phyloP scores from a whole-genome alignment of 257 asterid genomes.

The Solanum bulbocastanum region DNA sequence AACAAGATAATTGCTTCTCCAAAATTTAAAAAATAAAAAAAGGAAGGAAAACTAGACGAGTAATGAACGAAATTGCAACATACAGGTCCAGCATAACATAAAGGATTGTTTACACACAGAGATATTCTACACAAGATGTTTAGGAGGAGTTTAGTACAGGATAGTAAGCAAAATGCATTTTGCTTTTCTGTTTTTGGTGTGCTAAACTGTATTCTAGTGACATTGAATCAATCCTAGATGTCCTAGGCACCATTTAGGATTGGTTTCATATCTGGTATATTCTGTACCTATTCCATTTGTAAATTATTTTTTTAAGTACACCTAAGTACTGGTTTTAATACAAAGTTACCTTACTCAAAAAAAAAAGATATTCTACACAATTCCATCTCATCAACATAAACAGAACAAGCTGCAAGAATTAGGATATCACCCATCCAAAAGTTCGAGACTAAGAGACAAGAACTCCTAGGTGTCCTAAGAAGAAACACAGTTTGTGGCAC shows the following conservation, averaged over 20 bases:
- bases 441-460: not conserved
- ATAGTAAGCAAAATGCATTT: not conserved
- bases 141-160: not conserved
- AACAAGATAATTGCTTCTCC: not conserved
- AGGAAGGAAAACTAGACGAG: not conserved
- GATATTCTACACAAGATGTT: not conserved
- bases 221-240: not conserved
- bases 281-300: too few relatives aligned
- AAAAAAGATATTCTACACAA: not conserved
- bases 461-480: not conserved
- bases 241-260: not conserved
- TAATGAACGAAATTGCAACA: not conserved
- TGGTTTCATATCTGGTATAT: not conserved
- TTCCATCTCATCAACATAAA: not conserved
- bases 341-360: too few relatives aligned
- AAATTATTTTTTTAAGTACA: too few relatives aligned
- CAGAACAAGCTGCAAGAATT: not conserved
- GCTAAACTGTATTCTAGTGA: not conserved
- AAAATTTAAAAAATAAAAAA: not conserved
- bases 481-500: not conserved
- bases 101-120: not conserved
- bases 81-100: not conserved
- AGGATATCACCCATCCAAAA: not conserved
- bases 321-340: too few relatives aligned
- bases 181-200: not conserved